Evolutionary conservation across 1,284 basidiomycete species (phyloP).

Genomic region (Trametes polyzona): DNA sequence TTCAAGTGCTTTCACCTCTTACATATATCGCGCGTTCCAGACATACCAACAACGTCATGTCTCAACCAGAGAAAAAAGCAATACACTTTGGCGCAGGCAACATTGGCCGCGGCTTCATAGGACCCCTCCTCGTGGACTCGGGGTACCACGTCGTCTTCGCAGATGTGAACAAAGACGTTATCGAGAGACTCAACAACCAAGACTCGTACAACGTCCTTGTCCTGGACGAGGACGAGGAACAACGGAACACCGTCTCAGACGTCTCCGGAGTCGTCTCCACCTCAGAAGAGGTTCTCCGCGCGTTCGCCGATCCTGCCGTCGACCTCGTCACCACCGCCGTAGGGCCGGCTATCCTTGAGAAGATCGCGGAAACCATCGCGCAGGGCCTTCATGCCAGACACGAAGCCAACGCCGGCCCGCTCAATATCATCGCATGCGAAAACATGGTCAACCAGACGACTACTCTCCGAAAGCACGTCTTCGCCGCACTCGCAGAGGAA

Average conservation of each 20-base stretch:
- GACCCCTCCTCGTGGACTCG: slow-evolving; percentile 42
- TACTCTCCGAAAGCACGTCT: slow-evolving; percentile 37
- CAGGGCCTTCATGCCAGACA: slow-evolving; percentile 32
- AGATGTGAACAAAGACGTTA: slow-evolving; percentile 33
- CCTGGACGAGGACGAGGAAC: slow-evolving; percentile 29
- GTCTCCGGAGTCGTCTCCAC: slow-evolving; percentile 39
- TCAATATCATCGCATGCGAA: slow-evolving; percentile 48
- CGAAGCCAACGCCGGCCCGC: slow-evolving; percentile 17
- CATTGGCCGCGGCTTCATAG: slow-evolving; percentile 48
- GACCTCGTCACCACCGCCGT: slow-evolving; percentile 46
- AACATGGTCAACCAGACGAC: slow-evolving; percentile 43
- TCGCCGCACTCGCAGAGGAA: slow-evolving; percentile 31
- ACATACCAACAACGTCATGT: too few relatives aligned
- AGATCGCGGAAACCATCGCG: slow-evolving; percentile 35
- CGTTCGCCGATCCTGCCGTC: slow-evolving; percentile 34
- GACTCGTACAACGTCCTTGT: slow-evolving; percentile 34
- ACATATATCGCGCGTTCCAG: too few relatives aligned
- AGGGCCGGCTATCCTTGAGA: slow-evolving; percentile 32
- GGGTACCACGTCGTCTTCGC: slow-evolving; percentile 44
- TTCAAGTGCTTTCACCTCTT: too few relatives aligned
- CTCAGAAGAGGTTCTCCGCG: slow-evolving; percentile 33
- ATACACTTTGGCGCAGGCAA: slow-evolving; percentile 45
- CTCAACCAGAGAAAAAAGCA: slow-evolving; percentile 22
- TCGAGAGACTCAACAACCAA: slow-evolving; percentile 32
- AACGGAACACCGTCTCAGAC: slow-evolving; percentile 29